Base-by-base conservation (phyloP, 2,329 filamentous ascomycete species). In the Aspergillus japonicus region DNA sequence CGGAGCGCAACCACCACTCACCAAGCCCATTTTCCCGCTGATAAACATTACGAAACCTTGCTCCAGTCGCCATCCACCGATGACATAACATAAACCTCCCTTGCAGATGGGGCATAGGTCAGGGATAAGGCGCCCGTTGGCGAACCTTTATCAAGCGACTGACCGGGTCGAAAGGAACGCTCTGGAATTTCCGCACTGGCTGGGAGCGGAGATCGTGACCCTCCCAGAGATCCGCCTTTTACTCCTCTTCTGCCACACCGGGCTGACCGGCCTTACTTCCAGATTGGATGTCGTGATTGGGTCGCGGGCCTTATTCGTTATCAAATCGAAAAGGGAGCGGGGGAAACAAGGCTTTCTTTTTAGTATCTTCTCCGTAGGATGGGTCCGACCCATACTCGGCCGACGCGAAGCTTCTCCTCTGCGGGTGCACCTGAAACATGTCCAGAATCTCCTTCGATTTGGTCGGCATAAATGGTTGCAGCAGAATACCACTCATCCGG, bases 391-490 rank as follows among this genome's bases (percentile, higher is more conserved):
- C 87, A 29, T 87, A 77, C 26, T 66, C 72, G 5, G 91, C 89
- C 71, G 86, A 83, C 19, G 83, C 78, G 61, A 92, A 84, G 0
- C 80, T 83, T 58, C 94, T 83, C 55, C 83, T 84, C 10, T 84
- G 81, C 29, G 68, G 64, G 47, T 71, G 77, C 4, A 99, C 92
- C 1, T 90, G 89, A 8, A 99, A 79, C 69, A 89, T 84, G 72
- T 96, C 89, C 0, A 99, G 83, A 33, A 97, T 76, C 65, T 85
- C 79, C 11, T 77, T 76, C 50, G 91, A 85, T 75, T 96, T 96
- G 47, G 79, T 81, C 0, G 95, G 95, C 84, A 99, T 96, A 70
- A 93, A 91, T 1, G 95, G 92, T 74, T 96, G 93, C 49, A 99
- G 79, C 50, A 98, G 80, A 66, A 99, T 96, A 14, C 88, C 91